Conservation (phyloP, 768 basidiomycete genomes). For the Suillus occidentalis region DNA sequence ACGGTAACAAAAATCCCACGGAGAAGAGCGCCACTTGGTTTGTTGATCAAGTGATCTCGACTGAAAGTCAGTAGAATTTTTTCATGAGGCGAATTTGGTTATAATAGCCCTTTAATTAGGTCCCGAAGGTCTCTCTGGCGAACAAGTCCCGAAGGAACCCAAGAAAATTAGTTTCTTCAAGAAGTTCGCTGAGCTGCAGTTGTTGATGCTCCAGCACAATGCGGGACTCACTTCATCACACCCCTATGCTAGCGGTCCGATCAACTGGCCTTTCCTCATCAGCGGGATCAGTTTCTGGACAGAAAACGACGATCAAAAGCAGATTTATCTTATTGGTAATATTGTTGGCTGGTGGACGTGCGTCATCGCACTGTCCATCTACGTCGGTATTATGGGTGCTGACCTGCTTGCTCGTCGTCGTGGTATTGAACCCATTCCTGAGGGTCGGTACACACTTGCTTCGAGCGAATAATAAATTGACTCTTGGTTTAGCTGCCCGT, state of each 20-base stretch:
- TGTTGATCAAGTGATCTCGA: constrained; percentile 76
- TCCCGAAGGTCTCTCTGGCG: constrained; percentile 51
- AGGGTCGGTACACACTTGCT: constrained; percentile 55
- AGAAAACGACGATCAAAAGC: constrained; percentile 74
- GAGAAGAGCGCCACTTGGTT: constrained; percentile 89
- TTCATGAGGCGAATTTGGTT: background rate
- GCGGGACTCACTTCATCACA: constrained; percentile 98
- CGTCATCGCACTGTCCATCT: constrained; percentile 81
- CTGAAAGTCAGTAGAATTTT: constrained; percentile 56
- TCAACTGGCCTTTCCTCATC: constrained; percentile 98
- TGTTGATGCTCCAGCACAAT: constrained; percentile 97
- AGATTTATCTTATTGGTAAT: constrained; percentile 97
- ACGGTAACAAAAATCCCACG: constrained; percentile 89
- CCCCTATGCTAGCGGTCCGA: constrained; percentile 93
- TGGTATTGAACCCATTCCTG: constrained; percentile 81
- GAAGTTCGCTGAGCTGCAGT: constrained; percentile 91
- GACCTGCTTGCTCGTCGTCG: constrained; percentile 88
- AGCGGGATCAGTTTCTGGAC: constrained; percentile 99
- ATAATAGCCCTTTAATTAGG: constrained; percentile 33
- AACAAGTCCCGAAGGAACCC: constrained; percentile 59
- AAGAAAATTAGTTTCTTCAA: constrained; percentile 89
- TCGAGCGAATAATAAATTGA: constrained; percentile 4
- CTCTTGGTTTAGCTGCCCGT: constrained; percentile 63
- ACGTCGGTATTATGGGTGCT: constrained; percentile 85
- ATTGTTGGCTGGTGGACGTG: constrained; percentile 94